phyloP scores from a whole-genome alignment of 1,284 basidiomycete genomes.

The Fomitiporia mediterranea region DNA sequence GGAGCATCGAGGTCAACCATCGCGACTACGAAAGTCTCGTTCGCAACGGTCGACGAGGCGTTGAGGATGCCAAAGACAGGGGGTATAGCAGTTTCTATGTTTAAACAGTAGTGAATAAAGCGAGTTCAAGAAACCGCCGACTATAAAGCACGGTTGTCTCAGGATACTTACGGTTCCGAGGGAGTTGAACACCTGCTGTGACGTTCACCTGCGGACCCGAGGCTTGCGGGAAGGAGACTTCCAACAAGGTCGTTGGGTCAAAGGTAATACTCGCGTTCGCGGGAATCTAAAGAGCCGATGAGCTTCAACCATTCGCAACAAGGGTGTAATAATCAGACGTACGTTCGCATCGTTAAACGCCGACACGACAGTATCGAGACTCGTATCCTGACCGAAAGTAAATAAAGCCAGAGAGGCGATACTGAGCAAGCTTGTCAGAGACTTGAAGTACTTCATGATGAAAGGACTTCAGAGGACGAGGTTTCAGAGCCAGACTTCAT shows the following conservation, averaged over 20 bases:
- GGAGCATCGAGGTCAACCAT: conserved; percentile 49
- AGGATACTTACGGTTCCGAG: conserved; percentile 15
- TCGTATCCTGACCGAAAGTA: conserved; percentile 12
- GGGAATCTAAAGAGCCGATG: conserved; percentile 12
- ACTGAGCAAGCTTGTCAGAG: not conserved
- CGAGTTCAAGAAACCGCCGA: not conserved
- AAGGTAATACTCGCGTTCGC: conserved; percentile 11
- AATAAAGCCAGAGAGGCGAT: not conserved
- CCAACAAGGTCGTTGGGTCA: conserved; percentile 16
- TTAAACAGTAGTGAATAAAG: not conserved
- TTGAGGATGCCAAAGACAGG: conserved; percentile 14
- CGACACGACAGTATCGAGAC: conserved; percentile 1
- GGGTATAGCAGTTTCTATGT: conserved; percentile 19
- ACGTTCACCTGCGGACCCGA: conserved; percentile 3
- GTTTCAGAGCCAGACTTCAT: too few relatives aligned
- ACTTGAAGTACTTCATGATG: not conserved
- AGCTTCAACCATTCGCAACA: not conserved
- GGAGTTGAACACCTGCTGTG: conserved; percentile 13
- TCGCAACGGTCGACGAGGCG: not conserved
- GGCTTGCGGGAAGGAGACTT: conserved; percentile 17
- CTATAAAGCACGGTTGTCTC: not conserved
- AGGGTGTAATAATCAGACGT: not conserved
- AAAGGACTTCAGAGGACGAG: too few relatives aligned
- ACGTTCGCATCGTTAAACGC: conserved; percentile 16
- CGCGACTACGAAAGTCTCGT: conserved; percentile 37